Evolutionary conservation across 2,329 filamentous ascomycete genomes (phyloP).

Genomic region (Metarhizium guizhouense): DNA sequence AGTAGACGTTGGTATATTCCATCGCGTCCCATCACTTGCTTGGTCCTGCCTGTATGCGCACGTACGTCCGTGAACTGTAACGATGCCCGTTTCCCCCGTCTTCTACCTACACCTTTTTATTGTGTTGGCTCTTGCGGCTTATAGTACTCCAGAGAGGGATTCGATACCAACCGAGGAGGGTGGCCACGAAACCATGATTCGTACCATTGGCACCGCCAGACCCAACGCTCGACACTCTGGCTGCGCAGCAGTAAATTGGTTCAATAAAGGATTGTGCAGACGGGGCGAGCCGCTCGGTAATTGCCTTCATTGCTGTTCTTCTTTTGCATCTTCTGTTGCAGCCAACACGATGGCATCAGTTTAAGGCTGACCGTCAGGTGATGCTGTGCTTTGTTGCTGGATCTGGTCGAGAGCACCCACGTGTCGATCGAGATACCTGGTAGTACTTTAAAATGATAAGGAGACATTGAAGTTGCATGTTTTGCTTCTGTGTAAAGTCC

Average conservation of each 20-base stretch:
- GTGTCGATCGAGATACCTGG: background rate
- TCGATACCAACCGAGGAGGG: background rate
- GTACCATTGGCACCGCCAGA: background rate
- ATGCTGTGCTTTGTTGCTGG: background rate
- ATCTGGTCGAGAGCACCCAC: background rate
- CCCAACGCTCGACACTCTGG: background rate
- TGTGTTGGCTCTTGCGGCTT: too few relatives aligned
- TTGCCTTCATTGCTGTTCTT: background rate
- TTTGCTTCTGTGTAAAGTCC: too few relatives aligned
- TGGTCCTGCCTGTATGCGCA: background rate
- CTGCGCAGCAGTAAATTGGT: background rate
- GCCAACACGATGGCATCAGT: background rate
- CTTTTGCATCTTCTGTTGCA: background rate
- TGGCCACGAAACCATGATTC: background rate
- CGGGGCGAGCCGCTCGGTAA: background rate
- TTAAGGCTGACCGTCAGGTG: background rate
- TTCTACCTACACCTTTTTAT: background rate
- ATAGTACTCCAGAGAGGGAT: background rate
- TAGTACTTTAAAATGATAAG: background rate
- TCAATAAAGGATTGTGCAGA: background rate
- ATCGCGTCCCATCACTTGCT: background rate
- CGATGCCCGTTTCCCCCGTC: too few relatives aligned
- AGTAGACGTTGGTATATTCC: background rate
- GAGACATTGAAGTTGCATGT: background rate
- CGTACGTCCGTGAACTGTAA: too few relatives aligned